Base-by-base conservation (phyloP, 441 rosid species). In the Gossypium davidsonii region DNA sequence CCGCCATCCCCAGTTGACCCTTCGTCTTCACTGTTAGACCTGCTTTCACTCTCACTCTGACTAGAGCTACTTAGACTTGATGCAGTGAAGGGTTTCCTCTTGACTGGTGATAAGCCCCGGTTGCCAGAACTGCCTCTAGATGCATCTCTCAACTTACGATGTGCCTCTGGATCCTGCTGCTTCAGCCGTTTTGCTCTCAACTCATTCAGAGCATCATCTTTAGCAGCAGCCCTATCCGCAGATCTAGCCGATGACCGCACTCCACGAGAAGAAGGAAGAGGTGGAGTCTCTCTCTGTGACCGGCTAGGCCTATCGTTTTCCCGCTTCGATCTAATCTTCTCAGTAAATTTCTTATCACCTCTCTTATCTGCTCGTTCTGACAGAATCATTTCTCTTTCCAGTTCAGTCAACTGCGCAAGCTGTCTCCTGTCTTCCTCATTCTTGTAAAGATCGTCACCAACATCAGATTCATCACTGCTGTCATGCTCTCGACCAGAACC, bases 191-290 rank as follows among this genome's bases (percentile, higher is more conserved):
- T 93, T 8, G 99, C 97, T 82, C 94, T 86, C 85, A 93, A 61
- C 76, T 93, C 98, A 55, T 90, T 93, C 73, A 93, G 56, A 1
- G 96, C 97, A 85, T 87, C 97, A 70, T 91, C 95, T 81, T 91
- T 93, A 7, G 97, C 97, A 80, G 97, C 89, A 0, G 94, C 87
- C 81, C 95, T 79, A 82, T 95, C 99, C n/a, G 98, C 91, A 71
- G 95, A 91, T 78, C 99, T 89, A 70, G 97, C 84, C 1, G 98
- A 93, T 4, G 92, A 81, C 8, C 98, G 90, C 34, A 91, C 91
- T 21, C 90, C 86, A 39, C 89, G 93, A 39, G 94, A 83, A 1
- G 90, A 81, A 0, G 88, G 77, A 74, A 84, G 86, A 39, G 91
- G 90, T 12, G 87, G 88, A 15, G 88, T 82, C 81, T 91, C 90